Evolutionary conservation across 1,284 basidiomycete genomes (phyloP).

Genomic region (Ustilago hordei): DNA sequence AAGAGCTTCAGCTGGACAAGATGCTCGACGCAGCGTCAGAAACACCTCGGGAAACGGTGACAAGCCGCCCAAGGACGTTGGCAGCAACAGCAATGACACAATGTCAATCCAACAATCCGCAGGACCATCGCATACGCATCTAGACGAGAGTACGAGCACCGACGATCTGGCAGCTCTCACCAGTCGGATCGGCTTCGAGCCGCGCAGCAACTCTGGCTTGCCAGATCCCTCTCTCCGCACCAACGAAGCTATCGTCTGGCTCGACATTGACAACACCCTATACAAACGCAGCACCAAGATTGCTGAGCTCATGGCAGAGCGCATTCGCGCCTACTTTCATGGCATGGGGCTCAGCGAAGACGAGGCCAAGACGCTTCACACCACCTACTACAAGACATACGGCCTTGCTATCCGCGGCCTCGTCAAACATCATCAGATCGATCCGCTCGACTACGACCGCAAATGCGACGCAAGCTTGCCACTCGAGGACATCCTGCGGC

Average conservation of each 20-base stretch:
- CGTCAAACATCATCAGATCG: conserved; percentile 81
- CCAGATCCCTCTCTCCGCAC: conserved; percentile 40
- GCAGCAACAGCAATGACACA: not conserved
- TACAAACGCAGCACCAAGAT: conserved; percentile 75
- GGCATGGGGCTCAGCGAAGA: conserved; percentile 77
- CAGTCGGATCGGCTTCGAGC: conserved; percentile 48
- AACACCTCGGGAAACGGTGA: not conserved
- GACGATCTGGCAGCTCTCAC: conserved; percentile 21
- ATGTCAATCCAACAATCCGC: not conserved
- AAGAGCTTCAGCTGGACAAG: not conserved
- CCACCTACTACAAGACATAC: conserved; percentile 80
- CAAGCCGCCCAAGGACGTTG: not conserved
- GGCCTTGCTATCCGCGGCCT: conserved; percentile 87
- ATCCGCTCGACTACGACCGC: conserved; percentile 85
- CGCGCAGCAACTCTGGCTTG: conserved; percentile 35
- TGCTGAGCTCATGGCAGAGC: conserved; percentile 80
- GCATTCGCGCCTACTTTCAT: conserved; percentile 85
- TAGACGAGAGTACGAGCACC: conserved; percentile 29
- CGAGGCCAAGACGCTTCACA: conserved; percentile 80
- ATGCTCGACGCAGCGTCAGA: not conserved
- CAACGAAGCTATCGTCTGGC: conserved; percentile 75
- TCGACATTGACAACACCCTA: conserved; percentile 88
- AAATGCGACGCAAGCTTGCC: conserved; percentile 87
- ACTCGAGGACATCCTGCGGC: conserved; percentile 81
- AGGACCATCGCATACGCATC: conserved; percentile 1